phyloP scores from a whole-genome alignment of 495 filamentous ascomycete genomes.

The Xylaria scruposa region DNA sequence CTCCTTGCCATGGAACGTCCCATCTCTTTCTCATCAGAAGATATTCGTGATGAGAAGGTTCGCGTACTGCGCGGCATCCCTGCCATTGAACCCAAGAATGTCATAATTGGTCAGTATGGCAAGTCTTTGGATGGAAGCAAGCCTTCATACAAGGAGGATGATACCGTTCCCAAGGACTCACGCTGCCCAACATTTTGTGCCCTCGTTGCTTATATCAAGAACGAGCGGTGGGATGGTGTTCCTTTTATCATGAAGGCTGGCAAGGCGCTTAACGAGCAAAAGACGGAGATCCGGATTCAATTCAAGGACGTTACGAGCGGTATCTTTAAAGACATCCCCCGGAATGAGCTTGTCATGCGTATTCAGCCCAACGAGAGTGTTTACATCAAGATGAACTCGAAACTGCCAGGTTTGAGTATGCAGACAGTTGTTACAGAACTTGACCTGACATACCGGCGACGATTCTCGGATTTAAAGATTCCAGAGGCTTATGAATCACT shows the following conservation, averaged over 20 bases:
- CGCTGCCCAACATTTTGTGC: slow-evolving; percentile 98
- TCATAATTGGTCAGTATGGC: slow-evolving; percentile 99
- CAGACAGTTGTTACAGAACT: slow-evolving; percentile 99
- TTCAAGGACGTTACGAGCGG: slow-evolving; percentile 99
- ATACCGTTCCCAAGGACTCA: slow-evolving; percentile 96
- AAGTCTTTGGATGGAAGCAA: slow-evolving; percentile 96
- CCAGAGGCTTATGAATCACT: slow-evolving; percentile 98
- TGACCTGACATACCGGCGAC: slow-evolving; percentile 95
- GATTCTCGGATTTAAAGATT: slow-evolving; percentile 99
- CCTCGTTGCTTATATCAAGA: slow-evolving; percentile 97
- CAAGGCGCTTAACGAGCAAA: slow-evolving; percentile 99
- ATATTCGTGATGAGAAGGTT: slow-evolving; percentile 99
- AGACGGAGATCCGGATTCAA: slow-evolving; percentile 99
- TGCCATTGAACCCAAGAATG: slow-evolving; percentile 98
- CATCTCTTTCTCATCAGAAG: slow-evolving; percentile 97
- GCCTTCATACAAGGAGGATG: slow-evolving; percentile 97
- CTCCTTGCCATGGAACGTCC: slow-evolving; percentile 98
- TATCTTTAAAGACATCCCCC: slow-evolving; percentile 99
- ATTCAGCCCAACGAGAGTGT: slow-evolving; percentile 99
- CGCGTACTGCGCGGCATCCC: slow-evolving; percentile 93
- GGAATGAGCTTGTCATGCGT: slow-evolving; percentile 98
- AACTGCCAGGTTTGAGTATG: slow-evolving; percentile 97
- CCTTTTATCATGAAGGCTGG: slow-evolving; percentile 99
- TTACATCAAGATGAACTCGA: slow-evolving; percentile 99
- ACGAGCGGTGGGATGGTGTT: slow-evolving; percentile 99